Conservation (phyloP, 2,329 filamentous ascomycete species). For the Neopestalotiopsis sp. region DNA sequence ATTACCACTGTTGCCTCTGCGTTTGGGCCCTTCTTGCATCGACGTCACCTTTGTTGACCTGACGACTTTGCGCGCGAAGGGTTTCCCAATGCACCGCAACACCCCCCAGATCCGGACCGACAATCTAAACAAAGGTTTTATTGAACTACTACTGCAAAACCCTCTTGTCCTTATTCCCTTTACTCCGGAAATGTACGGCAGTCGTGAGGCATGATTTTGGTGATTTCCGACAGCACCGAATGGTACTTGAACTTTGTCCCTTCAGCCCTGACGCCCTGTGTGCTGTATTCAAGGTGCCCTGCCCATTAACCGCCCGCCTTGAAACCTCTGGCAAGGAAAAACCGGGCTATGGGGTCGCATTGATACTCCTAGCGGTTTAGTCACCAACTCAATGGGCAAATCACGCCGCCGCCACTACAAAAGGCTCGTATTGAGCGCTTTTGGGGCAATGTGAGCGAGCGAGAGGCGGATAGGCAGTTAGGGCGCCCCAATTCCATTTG, state of each 20-base stretch:
- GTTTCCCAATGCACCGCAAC: neutral
- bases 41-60: neutral
- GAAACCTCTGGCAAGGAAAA: neutral
- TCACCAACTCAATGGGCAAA: neutral
- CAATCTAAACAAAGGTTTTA: neutral
- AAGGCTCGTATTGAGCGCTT: neutral
- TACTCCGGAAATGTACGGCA: neutral
- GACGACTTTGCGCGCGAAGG: neutral
- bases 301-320: neutral
- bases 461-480: too few relatives aligned
- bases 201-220: neutral
- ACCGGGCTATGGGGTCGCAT: neutral
- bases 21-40: constrained; percentile 1
- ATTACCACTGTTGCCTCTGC: neutral
- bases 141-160: neutral
- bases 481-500: neutral
- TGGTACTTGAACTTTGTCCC: neutral
- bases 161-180: neutral
- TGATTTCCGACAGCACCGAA: neutral
- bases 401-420: neutral
- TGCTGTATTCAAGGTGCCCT: neutral
- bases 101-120: neutral
- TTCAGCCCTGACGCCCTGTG: neutral
- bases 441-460: neutral
- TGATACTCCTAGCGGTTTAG: neutral